These are phyloP conservation scores for Phenoliferia sp. DNA, from an alignment of 1,284 basidiomycete genomes.

Conservation along the genomic window DNA sequence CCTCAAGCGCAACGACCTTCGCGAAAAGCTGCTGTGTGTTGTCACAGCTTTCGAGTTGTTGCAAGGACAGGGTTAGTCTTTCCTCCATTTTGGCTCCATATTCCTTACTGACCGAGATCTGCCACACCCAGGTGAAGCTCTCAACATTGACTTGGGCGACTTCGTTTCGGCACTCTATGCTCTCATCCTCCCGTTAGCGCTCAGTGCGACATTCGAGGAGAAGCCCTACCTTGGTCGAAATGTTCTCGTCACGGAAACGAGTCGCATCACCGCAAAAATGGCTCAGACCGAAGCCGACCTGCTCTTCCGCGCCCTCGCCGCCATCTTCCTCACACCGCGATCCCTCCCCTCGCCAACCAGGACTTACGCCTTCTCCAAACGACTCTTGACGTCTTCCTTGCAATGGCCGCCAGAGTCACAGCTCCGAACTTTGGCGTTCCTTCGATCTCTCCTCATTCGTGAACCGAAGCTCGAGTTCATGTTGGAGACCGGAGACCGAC, in stretches of 20 bases:
- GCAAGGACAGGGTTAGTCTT: constrained; percentile 75
- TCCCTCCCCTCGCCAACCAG: constrained; percentile 56
- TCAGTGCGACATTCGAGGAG: constrained; percentile 50
- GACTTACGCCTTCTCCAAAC: constrained; percentile 88
- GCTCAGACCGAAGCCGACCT: constrained; percentile 51
- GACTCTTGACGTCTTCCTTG: constrained; percentile 70
- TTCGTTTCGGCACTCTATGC: constrained; percentile 61
- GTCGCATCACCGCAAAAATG: constrained; percentile 25
- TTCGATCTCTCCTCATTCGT: constrained; percentile 63
- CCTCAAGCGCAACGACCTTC: constrained; percentile 45
- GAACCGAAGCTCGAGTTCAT: constrained; percentile 77
- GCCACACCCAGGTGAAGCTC: constrained; percentile 67
- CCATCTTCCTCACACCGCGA: constrained; percentile 64
- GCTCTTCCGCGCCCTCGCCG: constrained; percentile 76
- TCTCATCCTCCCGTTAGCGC: constrained; percentile 48
- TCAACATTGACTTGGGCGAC: constrained; percentile 90
- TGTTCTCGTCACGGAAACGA: constrained; percentile 12
- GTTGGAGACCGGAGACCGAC: constrained; percentile 76
- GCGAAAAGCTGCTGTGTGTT: constrained; percentile 76
- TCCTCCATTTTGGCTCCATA: not conserved
- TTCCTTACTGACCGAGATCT: constrained; percentile 1
- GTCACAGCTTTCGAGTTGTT: constrained; percentile 94
- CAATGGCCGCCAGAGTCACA: constrained; percentile 68
- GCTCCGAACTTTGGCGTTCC: constrained; percentile 65
- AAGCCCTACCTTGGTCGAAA: constrained; percentile 30